Evolutionary conservation across 805 yeast species (phyloP).

Genomic region (Candida sithepensis): DNA sequence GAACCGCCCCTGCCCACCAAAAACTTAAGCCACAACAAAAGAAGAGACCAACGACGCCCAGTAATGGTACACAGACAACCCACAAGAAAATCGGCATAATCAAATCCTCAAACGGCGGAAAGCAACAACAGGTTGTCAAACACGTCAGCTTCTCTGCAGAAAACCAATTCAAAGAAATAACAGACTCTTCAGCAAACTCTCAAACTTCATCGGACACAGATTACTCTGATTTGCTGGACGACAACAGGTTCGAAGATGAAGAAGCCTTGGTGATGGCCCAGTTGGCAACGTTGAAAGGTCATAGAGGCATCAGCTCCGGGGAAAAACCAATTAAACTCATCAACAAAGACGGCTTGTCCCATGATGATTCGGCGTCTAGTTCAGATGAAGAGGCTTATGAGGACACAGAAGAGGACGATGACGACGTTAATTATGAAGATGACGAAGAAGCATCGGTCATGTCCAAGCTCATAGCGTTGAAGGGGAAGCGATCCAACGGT

Average conservation of each 20-base stretch:
- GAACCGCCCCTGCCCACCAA: too few species aligned
- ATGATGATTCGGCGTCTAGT: too few species aligned
- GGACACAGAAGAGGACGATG: too few species aligned
- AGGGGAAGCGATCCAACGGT: slow-evolving; percentile 26
- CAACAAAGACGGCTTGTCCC: slow-evolving; percentile 16
- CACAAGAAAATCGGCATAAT: too few species aligned
- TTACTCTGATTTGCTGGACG: slow-evolving; percentile 6
- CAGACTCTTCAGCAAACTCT: background rate
- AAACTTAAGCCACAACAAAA: slow-evolving; percentile 1
- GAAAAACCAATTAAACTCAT: too few species aligned
- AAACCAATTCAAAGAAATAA: slow-evolving; percentile 14
- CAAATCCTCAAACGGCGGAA: too few species aligned
- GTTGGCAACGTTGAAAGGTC: slow-evolving; percentile 38
- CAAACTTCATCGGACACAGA: background rate
- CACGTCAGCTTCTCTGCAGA: slow-evolving; percentile 19
- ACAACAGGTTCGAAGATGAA: slow-evolving; percentile 23
- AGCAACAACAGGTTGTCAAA: slow-evolving; percentile 7
- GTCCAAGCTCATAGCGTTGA: slow-evolving; percentile 40
- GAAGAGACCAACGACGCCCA: too few species aligned
- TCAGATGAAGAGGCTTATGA: too few species aligned
- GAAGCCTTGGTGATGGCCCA: slow-evolving; percentile 44
- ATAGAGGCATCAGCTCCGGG: slow-evolving; percentile 17
- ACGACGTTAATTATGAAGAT: slow-evolving; percentile 23
- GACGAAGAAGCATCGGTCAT: slow-evolving; percentile 41
- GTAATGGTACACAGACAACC: too few species aligned